Percentiles rank a stretch among this genome's conserved stretches.
Conservation (phyloP, 1,284 basidiomycete genomes). For the Ganoderma lucidum region DNA sequence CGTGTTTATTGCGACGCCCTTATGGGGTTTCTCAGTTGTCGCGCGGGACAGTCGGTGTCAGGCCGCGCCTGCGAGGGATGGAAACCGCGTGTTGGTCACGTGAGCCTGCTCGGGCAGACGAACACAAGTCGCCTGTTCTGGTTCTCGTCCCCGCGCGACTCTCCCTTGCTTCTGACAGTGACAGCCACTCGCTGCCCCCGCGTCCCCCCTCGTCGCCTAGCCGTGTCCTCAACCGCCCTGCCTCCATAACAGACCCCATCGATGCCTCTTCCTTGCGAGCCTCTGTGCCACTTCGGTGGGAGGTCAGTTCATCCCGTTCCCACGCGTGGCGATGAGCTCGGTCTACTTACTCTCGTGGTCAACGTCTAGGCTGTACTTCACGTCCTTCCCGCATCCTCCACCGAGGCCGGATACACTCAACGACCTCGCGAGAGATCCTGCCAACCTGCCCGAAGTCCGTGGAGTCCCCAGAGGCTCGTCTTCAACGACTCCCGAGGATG, state of each 20-base stretch:
- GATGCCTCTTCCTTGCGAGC: slow-evolving; percentile 66
- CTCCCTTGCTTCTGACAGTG: slow-evolving; percentile 24
- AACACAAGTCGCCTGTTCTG: slow-evolving; percentile 33
- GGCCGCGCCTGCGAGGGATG: slow-evolving; percentile 31
- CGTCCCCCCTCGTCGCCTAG: slow-evolving; percentile 25
- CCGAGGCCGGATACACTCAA: slow-evolving; percentile 73
- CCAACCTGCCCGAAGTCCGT: slow-evolving; percentile 65
- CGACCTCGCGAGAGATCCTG: slow-evolving; percentile 55
- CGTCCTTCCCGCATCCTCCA: slow-evolving; percentile 77
- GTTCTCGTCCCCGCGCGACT: slow-evolving; percentile 25
- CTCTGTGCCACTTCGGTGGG: slow-evolving; percentile 77
- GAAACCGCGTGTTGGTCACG: slow-evolving; percentile 41
- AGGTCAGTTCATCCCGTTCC: slow-evolving; percentile 52
- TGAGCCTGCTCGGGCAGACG: slow-evolving; percentile 38
- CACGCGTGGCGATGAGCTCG: slow-evolving; percentile 20
- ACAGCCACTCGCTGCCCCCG: slow-evolving; percentile 22
- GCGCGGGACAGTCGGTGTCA: slow-evolving; percentile 1
- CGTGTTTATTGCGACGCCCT: neutral
- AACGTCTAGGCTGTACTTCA: slow-evolving; percentile 76
- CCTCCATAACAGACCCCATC: slow-evolving; percentile 1
- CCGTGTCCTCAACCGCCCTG: slow-evolving; percentile 13
- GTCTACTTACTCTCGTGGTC: slow-evolving; percentile 25
- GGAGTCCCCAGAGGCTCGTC: slow-evolving; percentile 63
- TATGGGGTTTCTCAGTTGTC: neutral
- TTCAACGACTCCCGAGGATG: slow-evolving; percentile 69